Conservation (phyloP, 208 protist genomes). For the Phytomonas sp. region DNA sequence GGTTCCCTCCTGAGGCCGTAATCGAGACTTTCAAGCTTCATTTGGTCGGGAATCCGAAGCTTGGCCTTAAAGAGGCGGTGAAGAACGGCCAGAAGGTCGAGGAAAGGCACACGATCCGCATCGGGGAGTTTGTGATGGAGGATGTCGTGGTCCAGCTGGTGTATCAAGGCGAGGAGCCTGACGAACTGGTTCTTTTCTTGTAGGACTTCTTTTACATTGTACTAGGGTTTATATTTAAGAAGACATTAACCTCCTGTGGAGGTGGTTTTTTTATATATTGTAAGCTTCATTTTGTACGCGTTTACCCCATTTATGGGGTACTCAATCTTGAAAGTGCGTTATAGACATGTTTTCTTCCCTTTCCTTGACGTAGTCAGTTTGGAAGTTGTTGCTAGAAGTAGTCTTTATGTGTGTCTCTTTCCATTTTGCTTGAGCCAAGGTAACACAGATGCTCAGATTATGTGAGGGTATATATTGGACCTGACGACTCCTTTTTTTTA, state of each 20-base stretch:
- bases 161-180: conserved; percentile 54
- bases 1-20: background rate
- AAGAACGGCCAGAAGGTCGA: conserved; percentile 5
- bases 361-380: background rate
- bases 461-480: background rate
- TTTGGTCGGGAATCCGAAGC: background rate
- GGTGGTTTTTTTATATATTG: background rate
- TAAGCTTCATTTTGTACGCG: background rate
- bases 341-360: conserved; percentile 4
- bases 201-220: background rate
- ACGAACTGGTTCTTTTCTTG: conserved; percentile 49
- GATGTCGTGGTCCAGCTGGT: conserved; percentile 38
- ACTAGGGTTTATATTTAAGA: background rate
- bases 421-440: conserved; percentile 15
- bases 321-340: background rate
- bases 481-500: background rate
- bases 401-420: conserved; percentile 10
- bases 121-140: background rate
- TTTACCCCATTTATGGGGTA: background rate
- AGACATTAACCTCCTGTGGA: background rate
- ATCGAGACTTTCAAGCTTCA: background rate
- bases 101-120: background rate
- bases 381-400: background rate
- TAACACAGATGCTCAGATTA: background rate
- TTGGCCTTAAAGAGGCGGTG: background rate